Base-by-base conservation (phyloP, 2,329 filamentous ascomycete genomes). In the Scedosporium aurantiacum region DNA sequence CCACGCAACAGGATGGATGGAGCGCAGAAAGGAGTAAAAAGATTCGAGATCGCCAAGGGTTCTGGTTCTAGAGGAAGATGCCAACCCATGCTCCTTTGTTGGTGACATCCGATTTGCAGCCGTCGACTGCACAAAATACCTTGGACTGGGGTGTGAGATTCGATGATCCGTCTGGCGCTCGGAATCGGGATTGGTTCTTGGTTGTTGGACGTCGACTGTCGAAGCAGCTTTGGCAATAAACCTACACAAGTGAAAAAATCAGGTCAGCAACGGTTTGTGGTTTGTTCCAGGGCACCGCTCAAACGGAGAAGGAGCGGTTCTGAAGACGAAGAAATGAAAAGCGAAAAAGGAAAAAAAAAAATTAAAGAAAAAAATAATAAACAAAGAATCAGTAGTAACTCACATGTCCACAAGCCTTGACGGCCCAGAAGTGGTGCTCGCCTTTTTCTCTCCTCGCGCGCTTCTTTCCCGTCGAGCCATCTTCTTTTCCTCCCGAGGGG, bases 321-420 rank as follows among this genome's bases (percentile, higher is more conserved):
- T n/a, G 5, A n/a, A 50, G 8, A 4, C 18, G 23, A 60, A 27
- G 6, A 6, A 23, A 25, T 6, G 25, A 25, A 2, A 58, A 18
- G 63, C 62, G 58, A 62, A 32, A 41, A 62, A 37, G 23, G 18
- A 14, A 23, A 18, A 41, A 0, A 27, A 58, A 14, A n/a, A n/a
- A 61, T 28, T 56, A 41, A 25, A 32, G 16, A 47, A 55, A 32
- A 28, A 43, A 56, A 25, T 8, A 25, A 32, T 50, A n/a, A n/a
- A n/a, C n/a, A n/a, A n/a, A n/a, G n/a, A n/a, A n/a, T n/a, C 5
- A 45, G 28, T 4, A 43, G n/a, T n/a, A 28, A 72, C 79, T 70
- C 81, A 97, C 94, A 76, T 99, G 94, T 65, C 94, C 94, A 71
- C 94, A 99, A 59, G 82, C 82, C 73, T 92, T 96, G 41, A 94